These are phyloP conservation scores for Echium plantagineum DNA, from an alignment of 257 asterid species.

Conservation along the genomic window DNA sequence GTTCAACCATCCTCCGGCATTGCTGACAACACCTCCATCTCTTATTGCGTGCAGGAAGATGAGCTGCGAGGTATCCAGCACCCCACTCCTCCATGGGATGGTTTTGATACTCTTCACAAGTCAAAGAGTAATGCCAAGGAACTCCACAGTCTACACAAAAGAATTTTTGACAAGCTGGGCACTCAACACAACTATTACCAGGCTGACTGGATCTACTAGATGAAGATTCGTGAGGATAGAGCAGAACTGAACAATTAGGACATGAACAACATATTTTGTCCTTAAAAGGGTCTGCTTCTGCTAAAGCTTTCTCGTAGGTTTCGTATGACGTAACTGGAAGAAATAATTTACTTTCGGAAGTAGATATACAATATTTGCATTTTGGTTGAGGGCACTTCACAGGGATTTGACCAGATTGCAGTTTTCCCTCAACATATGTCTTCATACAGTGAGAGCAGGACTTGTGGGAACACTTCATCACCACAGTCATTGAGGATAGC, in stretches of 20 bases:
- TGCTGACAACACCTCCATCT: slow-evolving; percentile 69
- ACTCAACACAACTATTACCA: slow-evolving; percentile 52
- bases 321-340: slow-evolving; percentile 64
- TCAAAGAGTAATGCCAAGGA: slow-evolving; percentile 84
- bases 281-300: slow-evolving; percentile 30
- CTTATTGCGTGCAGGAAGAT: slow-evolving; percentile 26
- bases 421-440: slow-evolving; percentile 66
- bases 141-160: slow-evolving; percentile 71
- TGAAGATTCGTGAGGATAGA: slow-evolving; percentile 56
- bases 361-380: slow-evolving; percentile 65
- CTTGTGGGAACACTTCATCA: slow-evolving; percentile 71
- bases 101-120: slow-evolving; percentile 63
- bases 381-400: slow-evolving; percentile 62
- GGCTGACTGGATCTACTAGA: slow-evolving; percentile 39
- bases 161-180: slow-evolving; percentile 63
- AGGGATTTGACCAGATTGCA: slow-evolving; percentile 47
- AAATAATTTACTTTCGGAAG: slow-evolving; percentile 49
- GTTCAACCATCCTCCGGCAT: slow-evolving; percentile 65
- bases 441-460: slow-evolving; percentile 88
- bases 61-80: slow-evolving; percentile 37
- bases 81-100: slow-evolving; percentile 63
- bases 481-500: slow-evolving; percentile 56
- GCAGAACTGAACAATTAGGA: slow-evolving; percentile 57
- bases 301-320: slow-evolving; percentile 49
- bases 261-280: slow-evolving; percentile 35